Evolutionary conservation across 257 asterid genomes (phyloP), one percentile per base, ranked within the genome.

Genomic region (Salvia hispanica): DNA sequence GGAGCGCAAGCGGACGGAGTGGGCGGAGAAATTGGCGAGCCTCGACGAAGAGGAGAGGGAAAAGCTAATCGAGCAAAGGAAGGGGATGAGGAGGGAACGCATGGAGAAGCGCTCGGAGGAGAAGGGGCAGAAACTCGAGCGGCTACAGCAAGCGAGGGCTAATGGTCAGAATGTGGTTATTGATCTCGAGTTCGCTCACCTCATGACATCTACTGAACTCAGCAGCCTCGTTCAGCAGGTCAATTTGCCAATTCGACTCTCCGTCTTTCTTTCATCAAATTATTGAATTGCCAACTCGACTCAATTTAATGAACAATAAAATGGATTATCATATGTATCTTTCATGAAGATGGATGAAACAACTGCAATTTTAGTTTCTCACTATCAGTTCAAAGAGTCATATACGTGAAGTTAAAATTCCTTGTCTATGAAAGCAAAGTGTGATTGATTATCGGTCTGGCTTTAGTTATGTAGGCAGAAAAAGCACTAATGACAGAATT

Each of bases 151-250:
- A 42, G 97, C 96, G 25, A 88, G 66, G 73, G 25, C 69, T 51
- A 62, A 39, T 67, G 99, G 96, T 3, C 96, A 86, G 84, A 91
- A 88, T 61, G 69, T 94, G 12, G 91, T 91, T 51, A 72, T 94
- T 46, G 99, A 94, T 72, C 96, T 94, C 39, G 95, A 94, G 56
- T 94, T 90, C 52, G 82, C 89, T 3, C 75, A 86, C 77, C 89
- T 90, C 64, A 94, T 94, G 99, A 86, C 46, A 70, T 46, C 90
- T 48, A 50, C 60, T 37, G 90, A 93, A 73, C 83, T 88, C 74
- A 75, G 77, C 66, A 94, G 99, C 84, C 96, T 94, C 67, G 91
- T 88, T 74, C 96, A 94, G 46, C 99, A 94, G 97, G 99, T 93
- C n/a, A 9, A 10, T 51, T 55, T 25, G 31, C 31, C 31, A 25